Percentiles rank a stretch among this genome's conserved stretches.
Evolutionary conservation across 768 basidiomycete genomes (phyloP).

Genomic region (Leccinum variicolor): DNA sequence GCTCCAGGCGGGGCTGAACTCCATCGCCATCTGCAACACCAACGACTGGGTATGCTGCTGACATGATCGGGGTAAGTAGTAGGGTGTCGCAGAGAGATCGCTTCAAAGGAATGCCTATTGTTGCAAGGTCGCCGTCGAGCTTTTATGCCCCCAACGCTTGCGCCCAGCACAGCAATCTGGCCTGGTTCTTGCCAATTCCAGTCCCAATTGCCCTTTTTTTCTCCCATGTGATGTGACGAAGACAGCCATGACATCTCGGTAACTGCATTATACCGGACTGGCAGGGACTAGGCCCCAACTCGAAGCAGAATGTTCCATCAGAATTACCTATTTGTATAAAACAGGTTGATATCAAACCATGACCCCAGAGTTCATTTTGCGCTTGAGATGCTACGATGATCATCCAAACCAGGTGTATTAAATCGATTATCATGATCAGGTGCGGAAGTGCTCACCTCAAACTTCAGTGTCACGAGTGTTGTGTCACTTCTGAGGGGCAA

Average conservation of each 20-base stretch:
- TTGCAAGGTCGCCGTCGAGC: neutral
- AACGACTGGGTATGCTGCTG: conserved; percentile 9
- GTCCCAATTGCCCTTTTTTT: neutral
- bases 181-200: neutral
- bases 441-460: neutral
- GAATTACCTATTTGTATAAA: neutral
- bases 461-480: neutral
- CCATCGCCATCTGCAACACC: conserved; percentile 5
- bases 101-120: neutral
- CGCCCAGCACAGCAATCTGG: neutral
- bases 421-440: neutral
- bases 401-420: neutral
- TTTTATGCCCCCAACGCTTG: neutral
- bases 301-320: neutral
- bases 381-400: neutral
- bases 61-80: conserved; percentile 7
- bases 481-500: neutral
- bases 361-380: neutral
- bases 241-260: neutral
- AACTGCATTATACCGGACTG: neutral
- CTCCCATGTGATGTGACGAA: neutral
- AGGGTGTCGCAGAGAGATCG: neutral
- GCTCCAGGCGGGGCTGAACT: conserved; percentile 12
- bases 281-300: neutral
- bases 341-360: neutral